These are phyloP conservation scores for Microdochium trichocladiopsis DNA, from an alignment of 2,329 filamentous ascomycete species.

Conservation along the genomic window DNA sequence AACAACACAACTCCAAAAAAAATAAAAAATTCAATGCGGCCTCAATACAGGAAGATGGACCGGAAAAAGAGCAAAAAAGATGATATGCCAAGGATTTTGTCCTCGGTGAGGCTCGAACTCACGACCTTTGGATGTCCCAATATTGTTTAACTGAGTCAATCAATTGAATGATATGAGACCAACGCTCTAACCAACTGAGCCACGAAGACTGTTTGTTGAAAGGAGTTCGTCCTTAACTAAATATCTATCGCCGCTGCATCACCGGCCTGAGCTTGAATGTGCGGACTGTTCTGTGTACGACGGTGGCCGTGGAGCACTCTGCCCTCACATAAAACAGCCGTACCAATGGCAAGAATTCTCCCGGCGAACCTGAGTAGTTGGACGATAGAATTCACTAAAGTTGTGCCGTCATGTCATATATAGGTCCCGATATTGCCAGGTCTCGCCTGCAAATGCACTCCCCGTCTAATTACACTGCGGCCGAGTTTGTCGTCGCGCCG, in stretches of 20 bases:
- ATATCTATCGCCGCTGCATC: background rate
- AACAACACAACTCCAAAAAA: no score
- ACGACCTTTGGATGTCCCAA: slow-evolving; percentile 32
- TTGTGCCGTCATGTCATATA: no score
- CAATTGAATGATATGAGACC: slow-evolving; percentile 16
- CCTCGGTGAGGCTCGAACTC: slow-evolving; percentile 43
- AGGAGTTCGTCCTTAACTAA: background rate
- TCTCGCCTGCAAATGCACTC: background rate
- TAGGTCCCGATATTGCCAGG: no score
- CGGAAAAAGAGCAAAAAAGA: background rate
- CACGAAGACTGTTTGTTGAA: slow-evolving; percentile 12
- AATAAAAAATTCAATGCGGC: no score
- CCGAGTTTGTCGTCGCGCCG: background rate
- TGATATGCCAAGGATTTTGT: slow-evolving; percentile 14
- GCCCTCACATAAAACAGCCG: no score
- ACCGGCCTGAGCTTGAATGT: background rate
- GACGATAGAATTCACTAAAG: no score
- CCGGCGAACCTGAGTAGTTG: no score
- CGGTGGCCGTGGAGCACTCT: no score
- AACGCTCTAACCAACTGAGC: slow-evolving; percentile 24
- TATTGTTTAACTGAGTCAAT: background rate
- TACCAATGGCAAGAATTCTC: background rate
- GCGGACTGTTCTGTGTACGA: no score
- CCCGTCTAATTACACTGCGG: background rate
- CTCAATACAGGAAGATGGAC: no score